phyloP scores from a whole-genome alignment of 768 basidiomycete genomes.

The Phallus indusiatus region DNA sequence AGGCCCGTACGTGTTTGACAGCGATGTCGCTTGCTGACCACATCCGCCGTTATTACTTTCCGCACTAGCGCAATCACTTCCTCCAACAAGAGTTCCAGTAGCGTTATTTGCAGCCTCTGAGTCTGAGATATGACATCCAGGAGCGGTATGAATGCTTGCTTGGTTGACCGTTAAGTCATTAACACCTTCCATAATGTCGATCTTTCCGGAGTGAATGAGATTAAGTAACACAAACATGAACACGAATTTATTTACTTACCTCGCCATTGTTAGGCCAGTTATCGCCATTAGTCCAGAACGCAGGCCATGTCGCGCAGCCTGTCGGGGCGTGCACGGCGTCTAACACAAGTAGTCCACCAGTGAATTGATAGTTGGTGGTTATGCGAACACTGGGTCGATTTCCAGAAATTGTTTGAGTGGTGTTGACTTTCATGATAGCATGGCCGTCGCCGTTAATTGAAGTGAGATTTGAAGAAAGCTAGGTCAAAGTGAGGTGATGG shows the following conservation, averaged over 20 bases:
- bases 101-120: slow-evolving; percentile 30
- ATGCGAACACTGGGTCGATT: slow-evolving; percentile 75
- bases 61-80: slow-evolving; percentile 60
- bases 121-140: slow-evolving; percentile 54
- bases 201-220: slow-evolving; percentile 33
- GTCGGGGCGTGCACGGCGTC: slow-evolving; percentile 86
- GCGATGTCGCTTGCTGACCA: slow-evolving; percentile 55
- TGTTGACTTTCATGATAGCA: slow-evolving; percentile 85
- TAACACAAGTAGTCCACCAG: slow-evolving; percentile 64
- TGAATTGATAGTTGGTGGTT: slow-evolving; percentile 49
- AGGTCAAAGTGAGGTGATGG: slow-evolving; percentile 5
- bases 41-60: slow-evolving; percentile 76
- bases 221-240: not conserved
- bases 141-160: slow-evolving; percentile 69
- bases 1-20: slow-evolving; percentile 45
- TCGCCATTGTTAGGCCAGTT: slow-evolving; percentile 32
- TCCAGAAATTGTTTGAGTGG: slow-evolving; percentile 58
- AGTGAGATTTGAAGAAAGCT: slow-evolving; percentile 51
- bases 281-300: slow-evolving; percentile 44
- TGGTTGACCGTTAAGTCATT: slow-evolving; percentile 75
- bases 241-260: not conserved
- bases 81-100: slow-evolving; percentile 55
- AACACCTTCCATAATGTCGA: slow-evolving; percentile 80
- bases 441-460: slow-evolving; percentile 62
- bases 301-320: slow-evolving; percentile 84